phyloP scores from a whole-genome alignment of 2,329 filamentous ascomycete genomes.

The Eutypella sp. region DNA sequence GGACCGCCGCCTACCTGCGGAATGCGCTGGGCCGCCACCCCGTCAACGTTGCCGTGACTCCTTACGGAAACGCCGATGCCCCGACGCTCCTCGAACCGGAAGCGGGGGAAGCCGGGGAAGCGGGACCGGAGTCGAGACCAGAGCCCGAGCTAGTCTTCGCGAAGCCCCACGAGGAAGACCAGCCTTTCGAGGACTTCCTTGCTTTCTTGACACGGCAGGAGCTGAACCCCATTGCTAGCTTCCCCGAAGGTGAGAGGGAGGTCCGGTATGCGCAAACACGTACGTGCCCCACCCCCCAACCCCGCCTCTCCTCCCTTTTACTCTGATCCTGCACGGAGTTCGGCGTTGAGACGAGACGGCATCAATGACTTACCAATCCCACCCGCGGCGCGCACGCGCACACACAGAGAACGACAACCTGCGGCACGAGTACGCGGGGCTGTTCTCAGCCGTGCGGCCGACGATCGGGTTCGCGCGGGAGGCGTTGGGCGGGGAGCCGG shows the following conservation, averaged over 20 bases:
- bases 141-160: constrained; percentile 50
- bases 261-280: constrained; percentile 73
- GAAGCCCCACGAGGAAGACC: constrained; percentile 65
- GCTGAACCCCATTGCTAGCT: constrained; percentile 28
- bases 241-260: constrained; percentile 31
- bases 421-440: constrained; percentile 61
- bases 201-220: constrained; percentile 57
- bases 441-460: constrained; percentile 58
- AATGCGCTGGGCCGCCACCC: constrained; percentile 46
- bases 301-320: not conserved
- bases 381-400: too few relatives aligned
- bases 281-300: constrained; percentile 31
- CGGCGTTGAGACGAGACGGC: too few relatives aligned
- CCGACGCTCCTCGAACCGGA: constrained; percentile 38
- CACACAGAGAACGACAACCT: constrained; percentile 72
- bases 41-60: constrained; percentile 77
- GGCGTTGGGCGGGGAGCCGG: constrained; percentile 59
- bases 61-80: constrained; percentile 56
- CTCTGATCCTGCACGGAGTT: too few relatives aligned
- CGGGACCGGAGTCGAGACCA: not conserved
- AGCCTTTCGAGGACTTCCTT: constrained; percentile 59
- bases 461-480: constrained; percentile 69
- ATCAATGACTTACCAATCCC: too few relatives aligned
- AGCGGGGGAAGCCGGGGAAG: constrained; percentile 1
- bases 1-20: constrained; percentile 58